These are phyloP conservation scores for Knoxia roxburghii DNA, from an alignment of 257 asterid genomes.

Conservation along the genomic window DNA sequence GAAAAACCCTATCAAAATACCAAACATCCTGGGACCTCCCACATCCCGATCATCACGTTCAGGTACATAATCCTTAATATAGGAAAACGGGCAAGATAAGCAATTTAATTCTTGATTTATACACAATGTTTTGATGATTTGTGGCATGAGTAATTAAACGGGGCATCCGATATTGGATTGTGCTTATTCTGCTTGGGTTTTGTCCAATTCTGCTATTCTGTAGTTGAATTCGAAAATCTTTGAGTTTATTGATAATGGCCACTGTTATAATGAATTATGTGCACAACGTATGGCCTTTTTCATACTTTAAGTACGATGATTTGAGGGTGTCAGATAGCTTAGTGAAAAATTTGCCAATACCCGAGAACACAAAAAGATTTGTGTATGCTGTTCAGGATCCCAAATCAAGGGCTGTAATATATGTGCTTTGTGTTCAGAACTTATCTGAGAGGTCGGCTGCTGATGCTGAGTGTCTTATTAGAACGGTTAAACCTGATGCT, in stretches of 20 bases:
- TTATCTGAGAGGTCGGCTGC: constrained; percentile 72
- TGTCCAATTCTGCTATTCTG: neutral
- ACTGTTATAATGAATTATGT: constrained; percentile 41
- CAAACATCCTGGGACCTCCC: neutral
- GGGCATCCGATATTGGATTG: neutral
- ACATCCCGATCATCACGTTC: neutral
- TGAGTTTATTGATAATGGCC: constrained; percentile 10
- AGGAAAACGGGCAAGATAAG: neutral
- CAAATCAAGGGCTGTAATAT: constrained; percentile 52
- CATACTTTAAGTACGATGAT: constrained; percentile 44
- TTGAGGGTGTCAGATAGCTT: constrained; percentile 65
- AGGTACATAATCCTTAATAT: constrained; percentile 1
- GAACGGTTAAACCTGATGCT: constrained; percentile 79
- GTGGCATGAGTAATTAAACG: neutral
- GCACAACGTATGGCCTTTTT: constrained; percentile 71
- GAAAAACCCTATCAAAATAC: too few species aligned
- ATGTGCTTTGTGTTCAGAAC: constrained; percentile 72
- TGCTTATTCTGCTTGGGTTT: too few species aligned
- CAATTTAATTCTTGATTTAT: neutral
- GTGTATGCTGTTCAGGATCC: constrained; percentile 75
- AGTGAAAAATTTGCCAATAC: constrained; percentile 56
- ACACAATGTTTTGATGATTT: neutral
- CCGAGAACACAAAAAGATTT: constrained; percentile 71
- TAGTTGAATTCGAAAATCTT: constrained; percentile 10
- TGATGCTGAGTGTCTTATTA: constrained; percentile 72